Evolutionary conservation across 2,329 filamentous ascomycete species (phyloP), one percentile per base, ranked within the genome.

Genomic region (Sporothrix globosa): DNA sequence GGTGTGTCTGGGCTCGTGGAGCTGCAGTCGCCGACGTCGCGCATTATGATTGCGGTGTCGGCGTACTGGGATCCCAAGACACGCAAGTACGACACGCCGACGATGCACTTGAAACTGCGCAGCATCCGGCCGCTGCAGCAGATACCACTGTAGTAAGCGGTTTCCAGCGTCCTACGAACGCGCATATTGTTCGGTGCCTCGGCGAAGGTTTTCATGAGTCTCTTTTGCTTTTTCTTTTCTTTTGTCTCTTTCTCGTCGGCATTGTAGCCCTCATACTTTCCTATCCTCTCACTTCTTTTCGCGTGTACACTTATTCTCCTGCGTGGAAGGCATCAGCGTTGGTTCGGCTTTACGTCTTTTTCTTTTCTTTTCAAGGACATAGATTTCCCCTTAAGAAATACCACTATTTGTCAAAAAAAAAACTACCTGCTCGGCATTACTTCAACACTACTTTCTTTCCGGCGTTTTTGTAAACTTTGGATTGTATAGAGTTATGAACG

Each of bases 21-120:
- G 72, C 70, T 89, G 1, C 79, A 83, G 53, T 81, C 84, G 2
- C 76, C 82, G 1, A 81, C 78, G 27, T 82, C 82, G 0, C 80
- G 80, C 66, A 76, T 88, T 69, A 81, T 83, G 2, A 78, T 88
- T 14, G 84, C 87, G 71, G 85, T 86, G 2, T 71, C 78, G 13
- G 84, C 81, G 1, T 87, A 83, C 77, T 90, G 86, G 77, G 82
- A 89, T 75, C 86, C 87, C 1, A 85, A 86, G 76, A 83, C 82
- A 53, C 81, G 82, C 72, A 80, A 78, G 60, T 86, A 82, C 67
- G 81, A 85, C 69, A 54, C 69, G 14, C 76, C 74, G 19, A 80
- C 78, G 65, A 76, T 80, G 75, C 63, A 72, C 44, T 79, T 84
- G 60, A 75, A 77, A n/a, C 74, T 86, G 21, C 81, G 82, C 74